phyloP scores from a whole-genome alignment of 2,329 filamentous ascomycete genomes.

The Fusarium abutilonis region DNA sequence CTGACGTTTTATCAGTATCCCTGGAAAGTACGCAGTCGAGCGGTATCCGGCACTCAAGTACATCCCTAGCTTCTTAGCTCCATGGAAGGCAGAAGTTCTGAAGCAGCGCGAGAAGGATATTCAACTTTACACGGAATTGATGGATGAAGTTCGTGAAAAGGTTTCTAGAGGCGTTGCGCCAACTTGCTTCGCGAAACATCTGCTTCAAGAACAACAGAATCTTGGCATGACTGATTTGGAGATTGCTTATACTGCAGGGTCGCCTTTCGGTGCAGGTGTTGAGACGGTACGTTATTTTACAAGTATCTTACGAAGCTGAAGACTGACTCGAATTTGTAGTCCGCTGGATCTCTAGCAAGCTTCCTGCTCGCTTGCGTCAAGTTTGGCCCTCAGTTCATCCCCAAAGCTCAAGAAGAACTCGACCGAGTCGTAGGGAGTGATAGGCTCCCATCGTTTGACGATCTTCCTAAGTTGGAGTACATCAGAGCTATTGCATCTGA shows the following conservation, averaged over 20 bases:
- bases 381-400: constrained; percentile 61
- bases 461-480: constrained; percentile 49
- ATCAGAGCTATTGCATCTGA: constrained; percentile 52
- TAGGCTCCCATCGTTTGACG: constrained; percentile 52
- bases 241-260: constrained; percentile 56
- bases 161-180: constrained; percentile 46
- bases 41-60: constrained; percentile 54
- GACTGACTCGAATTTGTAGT: constrained; percentile 42
- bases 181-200: constrained; percentile 56
- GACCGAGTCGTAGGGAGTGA: constrained; percentile 52
- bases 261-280: constrained; percentile 57
- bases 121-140: constrained; percentile 52
- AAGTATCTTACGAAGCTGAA: fast-evolving
- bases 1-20: constrained; percentile 20
- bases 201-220: constrained; percentile 53
- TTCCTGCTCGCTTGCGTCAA: constrained; percentile 63
- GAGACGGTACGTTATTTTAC: constrained; percentile 50
- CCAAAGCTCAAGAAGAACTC: constrained; percentile 53
- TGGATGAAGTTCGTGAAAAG: constrained; percentile 54
- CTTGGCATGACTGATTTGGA: constrained; percentile 56
- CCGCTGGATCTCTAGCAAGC: constrained; percentile 58
- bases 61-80: constrained; percentile 51
- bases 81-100: constrained; percentile 54
- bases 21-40: constrained; percentile 52
- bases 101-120: constrained; percentile 52